phyloP scores from a whole-genome alignment of 768 basidiomycete genomes.

The Hericium erinaceus region DNA sequence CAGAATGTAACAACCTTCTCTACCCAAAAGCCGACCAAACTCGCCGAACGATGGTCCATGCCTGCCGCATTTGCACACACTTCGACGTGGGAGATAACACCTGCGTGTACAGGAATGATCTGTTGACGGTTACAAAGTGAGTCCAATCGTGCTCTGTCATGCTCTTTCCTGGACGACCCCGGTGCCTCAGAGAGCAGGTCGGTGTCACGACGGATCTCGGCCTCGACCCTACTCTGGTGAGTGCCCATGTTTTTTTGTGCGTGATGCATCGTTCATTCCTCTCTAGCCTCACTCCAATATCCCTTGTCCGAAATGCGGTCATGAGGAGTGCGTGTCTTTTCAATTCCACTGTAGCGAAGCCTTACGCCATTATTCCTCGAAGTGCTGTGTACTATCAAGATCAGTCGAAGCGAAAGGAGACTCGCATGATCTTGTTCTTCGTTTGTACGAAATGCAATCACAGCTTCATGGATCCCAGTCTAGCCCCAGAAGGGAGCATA shows the following conservation, averaged over 20 bases:
- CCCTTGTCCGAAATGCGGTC: slow-evolving; percentile 70
- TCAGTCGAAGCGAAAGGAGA: slow-evolving; percentile 94
- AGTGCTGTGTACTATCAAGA: slow-evolving; percentile 95
- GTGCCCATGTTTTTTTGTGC: slow-evolving; percentile 12
- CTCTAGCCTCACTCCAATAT: slow-evolving; percentile 75
- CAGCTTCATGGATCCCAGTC: slow-evolving; percentile 61
- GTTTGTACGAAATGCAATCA: slow-evolving; percentile 80
- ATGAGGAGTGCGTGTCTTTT: slow-evolving; percentile 59
- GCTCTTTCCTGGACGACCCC: background rate
- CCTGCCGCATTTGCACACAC: slow-evolving; percentile 77
- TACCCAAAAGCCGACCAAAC: slow-evolving; percentile 88
- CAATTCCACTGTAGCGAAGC: background rate
- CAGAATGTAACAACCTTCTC: slow-evolving; percentile 91
- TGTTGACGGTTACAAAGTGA: slow-evolving; percentile 89
- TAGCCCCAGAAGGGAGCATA: slow-evolving; percentile 35
- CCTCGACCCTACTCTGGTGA: slow-evolving; percentile 80
- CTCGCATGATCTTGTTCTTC: slow-evolving; percentile 88
- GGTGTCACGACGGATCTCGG: slow-evolving; percentile 87
- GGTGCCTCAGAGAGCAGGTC: slow-evolving; percentile 67
- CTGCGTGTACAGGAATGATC: slow-evolving; percentile 89
- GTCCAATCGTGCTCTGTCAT: slow-evolving; percentile 9
- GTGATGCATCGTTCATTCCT: background rate
- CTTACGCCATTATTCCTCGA: slow-evolving; percentile 2
- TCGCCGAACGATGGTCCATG: slow-evolving; percentile 80
- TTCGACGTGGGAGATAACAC: slow-evolving; percentile 80